phyloP scores from a whole-genome alignment of 1,284 basidiomycete genomes.

The Tilletia walkeri region DNA sequence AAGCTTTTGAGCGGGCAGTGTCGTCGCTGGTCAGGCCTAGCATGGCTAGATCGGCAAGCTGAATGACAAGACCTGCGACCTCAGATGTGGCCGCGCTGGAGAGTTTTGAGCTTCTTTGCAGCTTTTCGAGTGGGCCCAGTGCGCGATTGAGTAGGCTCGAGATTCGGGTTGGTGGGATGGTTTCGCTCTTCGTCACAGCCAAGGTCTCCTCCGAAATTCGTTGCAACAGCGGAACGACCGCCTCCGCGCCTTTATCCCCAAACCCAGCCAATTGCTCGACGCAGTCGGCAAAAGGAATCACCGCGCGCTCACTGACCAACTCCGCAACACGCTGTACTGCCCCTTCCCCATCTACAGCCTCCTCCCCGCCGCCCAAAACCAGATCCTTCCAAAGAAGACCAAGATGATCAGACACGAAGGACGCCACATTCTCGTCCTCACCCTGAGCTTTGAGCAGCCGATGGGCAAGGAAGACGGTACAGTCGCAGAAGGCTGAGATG shows the following conservation, averaged over 20 bases:
- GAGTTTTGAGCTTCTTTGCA: neutral
- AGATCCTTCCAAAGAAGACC: slow-evolving; percentile 32
- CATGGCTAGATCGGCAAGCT: neutral
- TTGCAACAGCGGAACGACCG: neutral
- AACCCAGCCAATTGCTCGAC: neutral
- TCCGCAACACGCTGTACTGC: neutral
- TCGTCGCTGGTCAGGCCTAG: neutral
- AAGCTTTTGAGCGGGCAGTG: neutral
- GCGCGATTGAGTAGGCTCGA: neutral
- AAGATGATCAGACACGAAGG: slow-evolving; percentile 30
- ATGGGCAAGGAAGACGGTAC: slow-evolving; percentile 63
- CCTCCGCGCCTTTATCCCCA: neutral
- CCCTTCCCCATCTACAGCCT: neutral
- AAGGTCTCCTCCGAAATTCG: neutral
- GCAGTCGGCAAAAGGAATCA: neutral
- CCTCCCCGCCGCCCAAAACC: slow-evolving; percentile 19
- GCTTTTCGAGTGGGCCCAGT: neutral
- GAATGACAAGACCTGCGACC: neutral
- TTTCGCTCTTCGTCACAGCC: neutral
- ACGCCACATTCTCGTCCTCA: slow-evolving; percentile 16
- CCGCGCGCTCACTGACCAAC: slow-evolving; percentile 3
- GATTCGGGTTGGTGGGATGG: neutral
- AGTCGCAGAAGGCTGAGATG: slow-evolving; percentile 70
- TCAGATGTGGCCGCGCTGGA: neutral
- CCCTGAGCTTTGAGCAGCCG: slow-evolving; percentile 13